Evolutionary conservation across 1,284 basidiomycete genomes (phyloP), one percentile per base, ranked within the genome.

Genomic region (Ceratobasidium sp.): DNA sequence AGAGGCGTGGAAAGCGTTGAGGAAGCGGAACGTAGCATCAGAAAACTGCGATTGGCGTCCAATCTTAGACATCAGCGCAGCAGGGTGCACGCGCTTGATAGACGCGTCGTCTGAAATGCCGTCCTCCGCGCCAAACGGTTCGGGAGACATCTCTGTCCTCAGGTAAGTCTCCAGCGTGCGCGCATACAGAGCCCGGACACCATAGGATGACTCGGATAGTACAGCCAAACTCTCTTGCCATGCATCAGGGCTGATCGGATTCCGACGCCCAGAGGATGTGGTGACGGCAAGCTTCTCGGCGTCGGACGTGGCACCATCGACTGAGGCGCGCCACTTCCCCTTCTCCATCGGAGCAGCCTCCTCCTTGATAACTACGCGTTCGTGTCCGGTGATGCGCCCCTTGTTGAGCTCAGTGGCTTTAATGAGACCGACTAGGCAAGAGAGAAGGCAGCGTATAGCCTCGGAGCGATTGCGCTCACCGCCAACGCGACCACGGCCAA

Each of bases 161-260:
- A 96, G 81, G 81, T 94, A 97, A 62, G 88, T 87, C 4, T 91
- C 80, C 9, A 96, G 81, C 0, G 89, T 87, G n/a, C 86, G 83
- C 0, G 88, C 86, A 78, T 95, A 96, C 76, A 93, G 90, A 23
- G 88, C 86, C 50, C 95, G 89, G 16, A 96, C 88, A 11, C 86
- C 82, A 75, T 88, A 90, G 72, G 93, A 89, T 23, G 83, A 80
- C 77, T 96, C 93, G 79, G 92, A 95, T 6, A 97, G 82, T 28
- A 96, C 84, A 61, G 90, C 91, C 52, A 97, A 81, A 0, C 94
- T 96, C 75, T 96, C 94, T 79, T 94, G 92, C 92, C 94, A 96
- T 46, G 92, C 87, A 78, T 95, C 93, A 23, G 92, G 90, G 0
- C 90, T 85, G 50, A 97, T 87, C 74, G 87, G 87, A 46, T 91